Base-by-base conservation (phyloP, 352 stramenopile genomes). In the Phytophthora chlamydospora region DNA sequence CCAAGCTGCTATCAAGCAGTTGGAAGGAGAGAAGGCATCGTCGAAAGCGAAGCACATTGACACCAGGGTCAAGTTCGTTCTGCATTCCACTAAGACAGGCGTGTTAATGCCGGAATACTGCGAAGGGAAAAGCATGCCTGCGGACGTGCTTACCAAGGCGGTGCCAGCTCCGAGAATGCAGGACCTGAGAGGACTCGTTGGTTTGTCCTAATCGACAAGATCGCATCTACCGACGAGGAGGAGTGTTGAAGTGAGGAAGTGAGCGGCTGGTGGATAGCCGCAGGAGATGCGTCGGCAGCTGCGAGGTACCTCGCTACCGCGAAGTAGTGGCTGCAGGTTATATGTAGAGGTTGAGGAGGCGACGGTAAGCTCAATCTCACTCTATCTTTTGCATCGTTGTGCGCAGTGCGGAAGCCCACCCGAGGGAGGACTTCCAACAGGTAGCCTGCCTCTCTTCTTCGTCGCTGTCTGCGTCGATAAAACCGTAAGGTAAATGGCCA, bases 161-260 rank as follows among this genome's bases (percentile, higher is more conserved):
- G 16, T 29, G 1, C 11, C 6, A 27, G 6, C 13, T 27, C 21
- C 21, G 2, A 24, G 21, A 24, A 1, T 24, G 21, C 21, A 3
- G 2, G 21, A 24, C 1, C 21, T 24, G 21, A 24, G 21, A 3
- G 21, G 3, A 1, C 21, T 24, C 2, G 39, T 44, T 13, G 39
- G n/a, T 6, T 27, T 44, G 17, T 12, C 16, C 39, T 44, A 44
- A n/a, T 44, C 38, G 38, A 7, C 4, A 13, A 13, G 16, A 27
- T 44, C 39, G 39, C 17, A 44, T 29, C 39, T 12, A 29, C 39
- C 39, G 39, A 44, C 39, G 39, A 44, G 39, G n/a, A 44, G 39
- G 39, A 44, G 39, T 29, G 21, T 24, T 3, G 21, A 24, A 24
- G 3, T 45, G 39, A 14, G 27, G 7, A 45, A 45, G 36, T 9